Evolutionary conservation across 75 land plant genomes (phyloP).

Genomic region (Pinus tabuliformis): DNA sequence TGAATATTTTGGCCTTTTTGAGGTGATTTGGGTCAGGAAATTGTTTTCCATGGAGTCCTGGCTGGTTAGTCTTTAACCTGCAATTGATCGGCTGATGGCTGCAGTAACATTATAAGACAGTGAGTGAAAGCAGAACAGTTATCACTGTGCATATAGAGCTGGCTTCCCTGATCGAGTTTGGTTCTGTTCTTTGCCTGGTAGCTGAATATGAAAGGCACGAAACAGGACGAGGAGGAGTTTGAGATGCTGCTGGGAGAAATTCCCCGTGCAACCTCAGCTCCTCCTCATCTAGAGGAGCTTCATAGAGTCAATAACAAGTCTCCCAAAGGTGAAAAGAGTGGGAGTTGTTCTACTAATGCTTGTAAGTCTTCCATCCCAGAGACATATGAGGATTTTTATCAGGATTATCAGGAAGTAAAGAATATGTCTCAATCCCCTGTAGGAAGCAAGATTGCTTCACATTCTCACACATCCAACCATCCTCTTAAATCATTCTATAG

Average conservation of each 20-base stretch:
- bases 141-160: too few species aligned
- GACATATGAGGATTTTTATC: constrained; percentile 1
- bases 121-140: too few species aligned
- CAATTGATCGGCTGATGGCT: too few species aligned
- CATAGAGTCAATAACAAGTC: background rate
- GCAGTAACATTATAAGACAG: too few species aligned
- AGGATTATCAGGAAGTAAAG: constrained; percentile 1
- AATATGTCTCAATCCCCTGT: background rate
- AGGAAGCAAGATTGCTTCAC: background rate
- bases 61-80: too few species aligned
- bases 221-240: constrained; percentile 53
- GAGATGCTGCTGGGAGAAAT: constrained; percentile 49
- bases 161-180: too few species aligned
- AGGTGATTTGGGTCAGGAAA: too few species aligned
- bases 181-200: background rate
- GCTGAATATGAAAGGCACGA: constrained; percentile 12
- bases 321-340: constrained; percentile 2
- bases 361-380: background rate
- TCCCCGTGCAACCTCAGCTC: constrained; percentile 39
- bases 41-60: too few species aligned
- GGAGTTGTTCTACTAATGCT: background rate
- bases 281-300: constrained; percentile 13
- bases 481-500: constrained; percentile 1
- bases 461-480: background rate
- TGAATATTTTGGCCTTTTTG: too few species aligned